These are phyloP conservation scores for Thalassiosira profunda DNA, from an alignment of 108 stramenopile species.

Conservation along the genomic window DNA sequence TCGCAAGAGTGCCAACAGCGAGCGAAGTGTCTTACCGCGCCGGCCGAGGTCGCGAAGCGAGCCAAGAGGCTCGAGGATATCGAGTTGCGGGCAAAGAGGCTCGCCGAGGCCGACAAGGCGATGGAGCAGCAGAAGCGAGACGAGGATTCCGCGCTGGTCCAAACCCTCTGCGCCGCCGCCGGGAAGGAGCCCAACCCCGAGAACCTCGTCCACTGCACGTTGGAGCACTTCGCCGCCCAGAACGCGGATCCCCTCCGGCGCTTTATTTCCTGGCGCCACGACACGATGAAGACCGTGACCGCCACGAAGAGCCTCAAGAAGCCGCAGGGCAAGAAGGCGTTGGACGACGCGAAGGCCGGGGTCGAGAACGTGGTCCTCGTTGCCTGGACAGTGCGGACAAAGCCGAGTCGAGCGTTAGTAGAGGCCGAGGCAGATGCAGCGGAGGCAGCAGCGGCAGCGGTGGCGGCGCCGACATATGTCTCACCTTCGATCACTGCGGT, in stretches of 20 bases:
- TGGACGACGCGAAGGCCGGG: too few species aligned
- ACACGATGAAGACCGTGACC: too few species aligned
- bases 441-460: too few species aligned
- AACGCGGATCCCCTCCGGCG: neutral
- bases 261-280: slow-evolving; percentile 1
- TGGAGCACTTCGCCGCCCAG: neutral
- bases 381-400: too few species aligned
- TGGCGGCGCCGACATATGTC: too few species aligned
- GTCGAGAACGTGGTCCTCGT: too few species aligned
- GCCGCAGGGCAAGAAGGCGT: too few species aligned
- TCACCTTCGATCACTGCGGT: too few species aligned
- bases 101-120: neutral
- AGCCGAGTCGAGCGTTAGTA: too few species aligned
- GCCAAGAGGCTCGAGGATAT: neutral
- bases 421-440: too few species aligned
- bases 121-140: neutral
- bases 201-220: neutral
- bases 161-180: neutral
- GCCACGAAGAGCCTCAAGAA: too few species aligned
- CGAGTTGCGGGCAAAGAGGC: neutral
- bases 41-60: neutral
- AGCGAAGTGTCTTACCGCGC: slow-evolving; percentile 5
- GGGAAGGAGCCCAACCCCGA: neutral
- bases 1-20: slow-evolving; percentile 4
- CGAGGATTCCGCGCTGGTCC: neutral